phyloP scores from a whole-genome alignment of 306 rosid species.

The Dalbergia cultrata region DNA sequence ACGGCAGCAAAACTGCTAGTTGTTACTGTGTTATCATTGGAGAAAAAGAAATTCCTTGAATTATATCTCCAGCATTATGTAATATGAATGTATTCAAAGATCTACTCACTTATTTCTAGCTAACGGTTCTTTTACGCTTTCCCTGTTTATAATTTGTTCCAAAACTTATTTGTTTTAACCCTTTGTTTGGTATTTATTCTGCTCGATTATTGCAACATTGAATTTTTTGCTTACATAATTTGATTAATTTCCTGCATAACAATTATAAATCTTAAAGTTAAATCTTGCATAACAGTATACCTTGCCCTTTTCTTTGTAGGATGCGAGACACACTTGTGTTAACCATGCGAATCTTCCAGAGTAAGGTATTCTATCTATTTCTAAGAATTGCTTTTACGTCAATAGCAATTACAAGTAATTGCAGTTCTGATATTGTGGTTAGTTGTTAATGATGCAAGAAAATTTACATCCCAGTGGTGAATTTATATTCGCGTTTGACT shows the following conservation, averaged over 20 bases:
- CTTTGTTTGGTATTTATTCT: conserved; percentile 1
- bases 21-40: background rate
- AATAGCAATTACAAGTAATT: background rate
- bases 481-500: background rate
- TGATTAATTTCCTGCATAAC: conserved; percentile 3
- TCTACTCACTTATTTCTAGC: conserved; percentile 7
- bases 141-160: background rate
- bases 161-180: background rate
- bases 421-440: conserved; percentile 1
- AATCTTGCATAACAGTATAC: conserved; percentile 42
- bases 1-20: background rate
- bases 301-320: conserved; percentile 59
- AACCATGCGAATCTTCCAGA: conserved; percentile 90
- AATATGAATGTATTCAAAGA: background rate
- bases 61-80: background rate
- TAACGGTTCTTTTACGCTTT: background rate
- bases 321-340: conserved; percentile 90
- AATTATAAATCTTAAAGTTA: conserved; percentile 29
- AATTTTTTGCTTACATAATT: conserved; percentile 18
- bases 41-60: background rate
- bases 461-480: conserved; percentile 17
- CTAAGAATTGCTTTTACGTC: conserved; percentile 10
- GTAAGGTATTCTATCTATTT: conserved; percentile 69
- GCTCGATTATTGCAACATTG: conserved; percentile 17
- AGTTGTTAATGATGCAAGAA: conserved; percentile 16